Conservation (phyloP, 768 basidiomycete genomes). For the Calocybe cyanea region DNA sequence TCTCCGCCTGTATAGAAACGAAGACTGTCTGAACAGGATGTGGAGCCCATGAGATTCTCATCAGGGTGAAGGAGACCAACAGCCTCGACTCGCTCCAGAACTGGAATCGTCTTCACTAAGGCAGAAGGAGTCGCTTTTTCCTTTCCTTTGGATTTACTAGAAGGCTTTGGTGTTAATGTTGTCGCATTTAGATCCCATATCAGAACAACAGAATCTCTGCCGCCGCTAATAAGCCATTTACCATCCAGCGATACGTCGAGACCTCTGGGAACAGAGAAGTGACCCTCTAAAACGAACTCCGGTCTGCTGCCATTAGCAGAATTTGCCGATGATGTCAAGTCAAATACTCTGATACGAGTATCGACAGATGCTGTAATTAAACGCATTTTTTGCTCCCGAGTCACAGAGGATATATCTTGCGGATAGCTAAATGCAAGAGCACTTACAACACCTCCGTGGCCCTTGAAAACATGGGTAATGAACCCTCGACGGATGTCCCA, state of each 20-base stretch:
- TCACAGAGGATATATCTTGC: conserved; percentile 48
- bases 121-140: conserved; percentile 46
- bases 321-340: conserved; percentile 67
- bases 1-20: conserved; percentile 89
- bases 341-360: conserved; percentile 88
- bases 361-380: conserved; percentile 92
- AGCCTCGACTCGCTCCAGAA: conserved; percentile 84
- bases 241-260: conserved; percentile 84
- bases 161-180: conserved; percentile 18
- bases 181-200: conserved; percentile 78
- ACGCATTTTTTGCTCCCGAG: conserved; percentile 56
- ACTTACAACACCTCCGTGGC: conserved; percentile 96
- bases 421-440: conserved; percentile 85
- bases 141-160: conserved; percentile 48
- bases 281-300: conserved; percentile 85
- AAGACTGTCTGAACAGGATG: conserved; percentile 36
- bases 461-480: conserved; percentile 92
- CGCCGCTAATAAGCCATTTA: conserved; percentile 86
- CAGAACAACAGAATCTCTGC: conserved; percentile 88
- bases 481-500: conserved; percentile 89
- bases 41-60: conserved; percentile 44
- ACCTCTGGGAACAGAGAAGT: conserved; percentile 91
- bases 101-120: conserved; percentile 75
- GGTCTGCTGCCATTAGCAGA: conserved; percentile 58
- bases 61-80: conserved; percentile 64